phyloP scores from a whole-genome alignment of 2,329 filamentous ascomycete genomes.

The Verticillium dahliae region DNA sequence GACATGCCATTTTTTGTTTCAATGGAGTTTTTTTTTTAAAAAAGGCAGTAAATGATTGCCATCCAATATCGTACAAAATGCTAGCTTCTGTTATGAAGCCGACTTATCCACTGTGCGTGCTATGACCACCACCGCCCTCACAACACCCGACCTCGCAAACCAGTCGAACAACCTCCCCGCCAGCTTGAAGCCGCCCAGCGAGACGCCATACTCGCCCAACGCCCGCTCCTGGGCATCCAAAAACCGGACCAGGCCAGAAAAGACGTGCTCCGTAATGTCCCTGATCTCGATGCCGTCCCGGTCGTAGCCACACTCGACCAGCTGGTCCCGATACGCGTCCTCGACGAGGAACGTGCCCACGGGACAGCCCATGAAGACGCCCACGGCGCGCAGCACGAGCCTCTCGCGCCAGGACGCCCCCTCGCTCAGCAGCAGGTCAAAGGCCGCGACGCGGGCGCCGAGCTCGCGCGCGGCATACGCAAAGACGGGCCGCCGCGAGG shows the following conservation, averaged over 20 bases:
- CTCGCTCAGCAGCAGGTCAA: conserved; percentile 40
- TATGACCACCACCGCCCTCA: conserved; percentile 28
- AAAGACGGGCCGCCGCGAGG: conserved; percentile 41
- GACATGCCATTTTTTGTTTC: too few species aligned
- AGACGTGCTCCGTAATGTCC: conserved; percentile 48
- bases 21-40: too few species aligned
- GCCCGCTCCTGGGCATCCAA: conserved; percentile 27
- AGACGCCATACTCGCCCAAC: conserved; percentile 26
- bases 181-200: conserved; percentile 27
- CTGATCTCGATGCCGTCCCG: conserved; percentile 29
- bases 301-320: conserved; percentile 42
- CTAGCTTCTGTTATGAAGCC: not conserved
- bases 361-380: conserved; percentile 40
- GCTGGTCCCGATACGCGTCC: conserved; percentile 33
- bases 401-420: conserved; percentile 19
- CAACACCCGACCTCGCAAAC: conserved; percentile 24
- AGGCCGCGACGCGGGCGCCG: conserved; percentile 44
- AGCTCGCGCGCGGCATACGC: conserved; percentile 30
- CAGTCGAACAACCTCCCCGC: conserved; percentile 30
- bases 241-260: conserved; percentile 38
- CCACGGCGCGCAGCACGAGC: conserved; percentile 32
- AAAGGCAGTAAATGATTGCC: too few species aligned
- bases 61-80: too few species aligned
- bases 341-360: conserved; percentile 40
- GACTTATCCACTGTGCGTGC: conserved; percentile 10